Evolutionary conservation across 306 rosid genomes (phyloP).

Genomic region (Malus fusca): DNA sequence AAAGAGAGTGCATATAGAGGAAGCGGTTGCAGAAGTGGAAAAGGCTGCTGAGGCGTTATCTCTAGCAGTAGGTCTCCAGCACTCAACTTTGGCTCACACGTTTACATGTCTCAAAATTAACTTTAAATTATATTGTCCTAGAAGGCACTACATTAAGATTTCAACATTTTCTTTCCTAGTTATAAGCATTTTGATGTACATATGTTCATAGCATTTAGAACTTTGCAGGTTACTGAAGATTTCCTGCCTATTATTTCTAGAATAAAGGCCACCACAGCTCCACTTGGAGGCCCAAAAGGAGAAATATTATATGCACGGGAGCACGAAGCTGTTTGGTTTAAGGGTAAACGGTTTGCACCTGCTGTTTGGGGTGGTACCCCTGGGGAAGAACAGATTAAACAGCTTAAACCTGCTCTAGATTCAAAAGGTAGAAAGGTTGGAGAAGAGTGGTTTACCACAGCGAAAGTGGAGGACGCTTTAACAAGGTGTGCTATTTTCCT

Average conservation of each 20-base stretch:
- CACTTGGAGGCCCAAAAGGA: constrained; percentile 86
- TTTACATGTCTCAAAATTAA: not conserved
- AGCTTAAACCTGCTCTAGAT: constrained; percentile 80
- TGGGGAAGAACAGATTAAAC: constrained; percentile 85
- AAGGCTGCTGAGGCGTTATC: constrained; percentile 69
- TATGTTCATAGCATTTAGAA: not conserved
- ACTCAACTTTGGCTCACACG: constrained; percentile 4
- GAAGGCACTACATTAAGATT: not conserved
- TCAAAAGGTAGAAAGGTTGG: constrained; percentile 91
- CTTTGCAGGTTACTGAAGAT: constrained; percentile 72
- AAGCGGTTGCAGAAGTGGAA: constrained; percentile 55
- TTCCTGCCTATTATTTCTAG: constrained; percentile 69
- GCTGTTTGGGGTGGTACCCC: constrained; percentile 67
- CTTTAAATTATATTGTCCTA: not conserved
- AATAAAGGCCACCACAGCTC: constrained; percentile 68
- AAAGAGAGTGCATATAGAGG: constrained; percentile 68
- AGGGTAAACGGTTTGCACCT: constrained; percentile 76
- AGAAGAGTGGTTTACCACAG: constrained; percentile 90
- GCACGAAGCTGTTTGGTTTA: constrained; percentile 94
- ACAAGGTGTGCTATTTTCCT: constrained; percentile 39
- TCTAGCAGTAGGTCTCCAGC: constrained; percentile 54
- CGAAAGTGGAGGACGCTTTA: constrained; percentile 78
- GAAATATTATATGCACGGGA: constrained; percentile 83
- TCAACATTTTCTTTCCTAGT: not conserved
- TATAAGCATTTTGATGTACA: not conserved